A percentile compares a stretch with the other conserved stretches of the same genome.
These are phyloP conservation scores for Gryganskiella cystojenkinii DNA, from an alignment of 192 early-diverging fungal genomes.

Conservation along the genomic window DNA sequence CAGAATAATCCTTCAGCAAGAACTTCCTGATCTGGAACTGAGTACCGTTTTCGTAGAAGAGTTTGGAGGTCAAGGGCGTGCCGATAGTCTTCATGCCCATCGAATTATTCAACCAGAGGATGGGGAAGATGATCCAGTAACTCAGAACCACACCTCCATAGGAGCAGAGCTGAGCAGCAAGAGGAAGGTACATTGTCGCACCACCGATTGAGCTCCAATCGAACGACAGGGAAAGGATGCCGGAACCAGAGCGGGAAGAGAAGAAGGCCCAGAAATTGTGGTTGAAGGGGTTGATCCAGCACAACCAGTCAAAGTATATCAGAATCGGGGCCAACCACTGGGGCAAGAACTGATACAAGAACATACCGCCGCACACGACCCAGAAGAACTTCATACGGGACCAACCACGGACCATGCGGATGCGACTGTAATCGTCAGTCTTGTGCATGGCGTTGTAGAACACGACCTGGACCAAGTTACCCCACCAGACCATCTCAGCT, in stretches of 20 bases:
- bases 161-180: slow-evolving; percentile 67
- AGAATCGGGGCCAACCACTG: slow-evolving; percentile 39
- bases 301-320: slow-evolving; percentile 52
- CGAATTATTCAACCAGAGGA: slow-evolving; percentile 66
- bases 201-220: slow-evolving; percentile 48
- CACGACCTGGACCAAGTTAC: slow-evolving; percentile 63
- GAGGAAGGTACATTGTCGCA: slow-evolving; percentile 27
- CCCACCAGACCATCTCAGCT: slow-evolving; percentile 87
- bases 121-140: slow-evolving; percentile 77
- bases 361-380: slow-evolving; percentile 44
- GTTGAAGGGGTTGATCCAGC: slow-evolving; percentile 43
- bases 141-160: slow-evolving; percentile 66
- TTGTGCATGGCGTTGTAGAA: slow-evolving; percentile 54
- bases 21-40: slow-evolving; percentile 3
- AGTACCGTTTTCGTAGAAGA: slow-evolving; percentile 21
- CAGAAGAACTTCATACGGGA: background rate
- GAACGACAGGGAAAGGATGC: slow-evolving; percentile 35
- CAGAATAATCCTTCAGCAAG: slow-evolving; percentile 12
- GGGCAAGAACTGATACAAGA: slow-evolving; percentile 58
- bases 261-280: slow-evolving; percentile 41
- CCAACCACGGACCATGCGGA: slow-evolving; percentile 5
- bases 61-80: slow-evolving; percentile 20
- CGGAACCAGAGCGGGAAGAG: slow-evolving; percentile 36
- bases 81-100: slow-evolving; percentile 20
- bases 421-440: background rate